Evolutionary conservation across 2,329 filamentous ascomycete species (phyloP).

Genomic region (Aspergillaceae sp.): DNA sequence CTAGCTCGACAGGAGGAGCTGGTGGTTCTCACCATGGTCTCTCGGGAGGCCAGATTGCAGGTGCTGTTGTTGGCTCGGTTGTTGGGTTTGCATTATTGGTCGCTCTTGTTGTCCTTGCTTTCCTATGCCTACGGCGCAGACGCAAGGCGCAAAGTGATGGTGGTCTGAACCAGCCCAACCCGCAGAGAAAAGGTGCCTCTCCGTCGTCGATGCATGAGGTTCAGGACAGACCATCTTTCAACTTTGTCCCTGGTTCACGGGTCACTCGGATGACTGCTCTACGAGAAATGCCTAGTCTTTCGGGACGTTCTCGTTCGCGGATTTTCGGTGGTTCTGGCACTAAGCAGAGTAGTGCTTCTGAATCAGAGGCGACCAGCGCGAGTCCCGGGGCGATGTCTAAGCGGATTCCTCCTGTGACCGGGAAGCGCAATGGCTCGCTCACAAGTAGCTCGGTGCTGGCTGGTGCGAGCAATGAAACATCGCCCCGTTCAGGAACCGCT

Average conservation of each 20-base stretch:
- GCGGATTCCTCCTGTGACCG: slow-evolving; percentile 35
- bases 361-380: slow-evolving; percentile 61
- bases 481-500: slow-evolving; percentile 59
- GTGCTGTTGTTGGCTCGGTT: slow-evolving; percentile 75
- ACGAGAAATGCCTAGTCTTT: slow-evolving; percentile 61
- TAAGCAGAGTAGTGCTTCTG: slow-evolving; percentile 44
- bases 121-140: slow-evolving; percentile 51
- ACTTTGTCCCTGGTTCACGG: slow-evolving; percentile 73
- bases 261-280: slow-evolving; percentile 94
- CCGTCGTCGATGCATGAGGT: slow-evolving; percentile 37
- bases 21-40: slow-evolving; percentile 42
- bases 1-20: slow-evolving; percentile 44
- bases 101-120: slow-evolving; percentile 51
- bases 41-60: slow-evolving; percentile 81
- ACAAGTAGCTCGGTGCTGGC: slow-evolving; percentile 74
- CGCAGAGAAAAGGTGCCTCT: slow-evolving; percentile 40
- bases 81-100: slow-evolving; percentile 62
- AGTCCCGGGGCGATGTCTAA: slow-evolving; percentile 62
- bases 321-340: slow-evolving; percentile 37
- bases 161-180: slow-evolving; percentile 85
- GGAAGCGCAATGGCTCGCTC: slow-evolving; percentile 74
- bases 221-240: slow-evolving; percentile 48
- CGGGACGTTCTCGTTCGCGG: slow-evolving; percentile 46
- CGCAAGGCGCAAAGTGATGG: slow-evolving; percentile 57
- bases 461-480: slow-evolving; percentile 55